Percentiles rank a stretch among this genome's conserved stretches.
Conservation (phyloP, 2,329 filamentous ascomycete species). For the Aspergillus latus region DNA sequence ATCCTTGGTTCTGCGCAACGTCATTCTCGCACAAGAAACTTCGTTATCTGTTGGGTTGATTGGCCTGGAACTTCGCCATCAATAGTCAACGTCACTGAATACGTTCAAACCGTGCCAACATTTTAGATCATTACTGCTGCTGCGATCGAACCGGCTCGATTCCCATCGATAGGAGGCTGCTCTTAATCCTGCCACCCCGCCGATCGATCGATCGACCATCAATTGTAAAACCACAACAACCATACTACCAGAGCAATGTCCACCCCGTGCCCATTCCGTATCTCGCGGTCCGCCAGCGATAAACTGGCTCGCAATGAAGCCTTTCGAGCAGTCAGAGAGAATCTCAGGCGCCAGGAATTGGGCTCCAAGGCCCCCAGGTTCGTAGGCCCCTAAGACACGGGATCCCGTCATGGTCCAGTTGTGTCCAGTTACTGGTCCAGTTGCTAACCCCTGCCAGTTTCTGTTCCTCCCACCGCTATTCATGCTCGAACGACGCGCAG, state of each 20-base stretch:
- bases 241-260: slow-evolving; percentile 18
- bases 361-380: slow-evolving; percentile 36
- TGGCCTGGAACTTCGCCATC: slow-evolving; percentile 14
- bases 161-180: not conserved
- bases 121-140: not conserved
- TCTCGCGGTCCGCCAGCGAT: slow-evolving; percentile 32
- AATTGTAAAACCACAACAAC: not conserved
- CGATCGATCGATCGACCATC: not conserved
- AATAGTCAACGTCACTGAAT: slow-evolving; percentile 16
- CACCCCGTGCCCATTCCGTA: slow-evolving; percentile 30
- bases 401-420: not conserved
- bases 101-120: not conserved
- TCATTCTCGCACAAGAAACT: slow-evolving; percentile 15
- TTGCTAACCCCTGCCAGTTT: slow-evolving; percentile 31
- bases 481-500: slow-evolving; percentile 32
- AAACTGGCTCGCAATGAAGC: slow-evolving; percentile 37
- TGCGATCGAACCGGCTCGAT: not conserved
- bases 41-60: slow-evolving; percentile 13
- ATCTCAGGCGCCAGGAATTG: slow-evolving; percentile 37
- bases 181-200: not conserved
- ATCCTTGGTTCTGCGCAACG: slow-evolving; percentile 22
- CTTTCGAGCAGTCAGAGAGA: slow-evolving; percentile 35
- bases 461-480: slow-evolving; percentile 36
- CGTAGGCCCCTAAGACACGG: not conserved
- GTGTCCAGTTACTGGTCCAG: not conserved